Evolutionary conservation across 73 alveolate genomes (phyloP).

Genomic region (Paramecium sonneborni): DNA sequence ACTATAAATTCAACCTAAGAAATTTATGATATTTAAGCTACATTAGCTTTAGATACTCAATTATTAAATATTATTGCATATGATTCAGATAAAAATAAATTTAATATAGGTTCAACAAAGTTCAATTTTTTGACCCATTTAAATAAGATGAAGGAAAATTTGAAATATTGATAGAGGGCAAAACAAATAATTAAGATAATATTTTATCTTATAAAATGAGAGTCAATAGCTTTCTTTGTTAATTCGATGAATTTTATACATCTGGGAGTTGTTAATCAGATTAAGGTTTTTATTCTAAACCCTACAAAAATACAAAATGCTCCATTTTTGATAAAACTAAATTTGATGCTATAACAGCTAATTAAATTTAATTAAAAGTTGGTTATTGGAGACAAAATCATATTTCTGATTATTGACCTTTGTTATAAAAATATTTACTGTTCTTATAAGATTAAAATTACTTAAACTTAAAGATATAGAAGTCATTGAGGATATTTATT

Average conservation of each 20-base stretch:
- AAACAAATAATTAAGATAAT: background rate
- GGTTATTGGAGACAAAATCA: background rate
- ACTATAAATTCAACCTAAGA: background rate
- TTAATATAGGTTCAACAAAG: background rate
- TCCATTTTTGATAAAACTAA: background rate
- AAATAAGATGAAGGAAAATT: too few species aligned
- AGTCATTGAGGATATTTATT: too few species aligned
- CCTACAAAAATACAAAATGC: background rate
- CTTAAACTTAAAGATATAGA: too few species aligned
- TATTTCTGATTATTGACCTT: background rate
- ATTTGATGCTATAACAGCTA: background rate
- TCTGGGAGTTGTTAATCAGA: background rate
- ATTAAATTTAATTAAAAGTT: too few species aligned
- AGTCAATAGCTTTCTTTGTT: background rate
- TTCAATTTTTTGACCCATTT: background rate
- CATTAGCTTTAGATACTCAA: too few species aligned
- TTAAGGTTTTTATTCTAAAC: background rate
- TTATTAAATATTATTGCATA: background rate
- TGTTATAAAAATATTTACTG: background rate
- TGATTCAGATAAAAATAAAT: background rate
- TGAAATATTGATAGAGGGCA: background rate
- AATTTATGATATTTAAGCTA: too few species aligned
- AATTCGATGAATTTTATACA: background rate
- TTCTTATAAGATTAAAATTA: too few species aligned
- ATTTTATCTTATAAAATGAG: background rate